phyloP scores from a whole-genome alignment of 1,284 basidiomycete genomes.

The Amylostereum areolatum region DNA sequence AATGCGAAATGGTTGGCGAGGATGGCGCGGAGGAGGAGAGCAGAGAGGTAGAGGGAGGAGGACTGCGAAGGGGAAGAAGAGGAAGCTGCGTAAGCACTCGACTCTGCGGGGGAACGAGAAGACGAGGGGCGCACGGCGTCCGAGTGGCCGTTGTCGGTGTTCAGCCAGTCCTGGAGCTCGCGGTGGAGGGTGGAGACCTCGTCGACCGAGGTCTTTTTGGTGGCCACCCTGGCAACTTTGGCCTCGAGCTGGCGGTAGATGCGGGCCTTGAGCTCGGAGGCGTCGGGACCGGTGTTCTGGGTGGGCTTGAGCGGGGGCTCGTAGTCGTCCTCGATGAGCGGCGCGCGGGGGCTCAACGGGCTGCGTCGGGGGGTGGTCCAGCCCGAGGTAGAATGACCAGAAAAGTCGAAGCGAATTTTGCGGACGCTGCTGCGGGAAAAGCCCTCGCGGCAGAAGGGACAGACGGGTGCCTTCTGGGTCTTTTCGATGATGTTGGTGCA shows the following conservation, averaged over 20 bases:
- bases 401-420: conserved; percentile 70
- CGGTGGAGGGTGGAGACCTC: conserved; percentile 69
- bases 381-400: conserved; percentile 40
- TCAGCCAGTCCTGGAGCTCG: conserved; percentile 69
- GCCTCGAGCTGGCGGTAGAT: conserved; percentile 66
- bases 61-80: conserved; percentile 29
- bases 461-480: conserved; percentile 56
- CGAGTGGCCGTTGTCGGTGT: conserved; percentile 46
- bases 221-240: conserved; percentile 69
- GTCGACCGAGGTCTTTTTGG: conserved; percentile 81
- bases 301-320: conserved; percentile 16
- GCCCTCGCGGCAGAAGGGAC: conserved; percentile 74
- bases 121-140: conserved; percentile 43
- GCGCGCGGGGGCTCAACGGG: conserved; percentile 38
- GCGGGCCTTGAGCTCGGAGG: conserved; percentile 41
- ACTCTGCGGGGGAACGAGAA: no score
- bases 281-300: conserved; percentile 20
- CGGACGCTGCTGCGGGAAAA: conserved; percentile 62
- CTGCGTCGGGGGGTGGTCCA: conserved; percentile 56
- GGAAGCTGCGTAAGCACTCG: no score
- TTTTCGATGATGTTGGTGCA: conserved; percentile 76
- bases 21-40: conserved; percentile 59
- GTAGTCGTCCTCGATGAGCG: conserved; percentile 22
- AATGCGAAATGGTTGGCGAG: conserved; percentile 74
- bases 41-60: conserved; percentile 59